Evolutionary conservation across 176 grass and related monocot species (phyloP).

Genomic region (Urochloa ruziziensis): DNA sequence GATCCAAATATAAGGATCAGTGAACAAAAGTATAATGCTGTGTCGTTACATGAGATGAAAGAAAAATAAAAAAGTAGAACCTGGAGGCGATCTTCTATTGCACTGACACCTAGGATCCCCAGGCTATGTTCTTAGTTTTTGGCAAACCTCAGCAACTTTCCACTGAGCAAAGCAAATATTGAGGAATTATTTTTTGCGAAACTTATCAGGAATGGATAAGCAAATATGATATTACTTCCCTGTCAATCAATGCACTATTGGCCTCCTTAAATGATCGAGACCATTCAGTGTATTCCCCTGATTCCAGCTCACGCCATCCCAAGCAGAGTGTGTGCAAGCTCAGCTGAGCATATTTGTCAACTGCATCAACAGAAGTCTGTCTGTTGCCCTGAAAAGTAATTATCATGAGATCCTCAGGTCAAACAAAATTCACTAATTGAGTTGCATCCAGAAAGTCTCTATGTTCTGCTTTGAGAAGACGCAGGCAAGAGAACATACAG

Average conservation of each 20-base stretch:
- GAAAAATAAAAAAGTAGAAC: slow-evolving; percentile 48
- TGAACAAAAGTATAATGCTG: slow-evolving; percentile 19
- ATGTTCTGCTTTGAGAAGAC: not conserved
- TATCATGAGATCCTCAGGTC: slow-evolving; percentile 7
- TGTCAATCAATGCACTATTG: slow-evolving; percentile 68
- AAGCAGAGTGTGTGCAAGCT: slow-evolving; percentile 90
- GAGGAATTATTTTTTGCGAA: slow-evolving; percentile 26
- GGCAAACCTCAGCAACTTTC: slow-evolving; percentile 92
- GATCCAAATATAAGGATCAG: slow-evolving; percentile 20
- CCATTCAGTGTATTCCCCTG: slow-evolving; percentile 79
- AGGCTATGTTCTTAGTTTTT: slow-evolving; percentile 86
- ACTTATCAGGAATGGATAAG: slow-evolving; percentile 20
- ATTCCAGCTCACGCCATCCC: slow-evolving; percentile 85
- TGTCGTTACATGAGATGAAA: slow-evolving; percentile 6
- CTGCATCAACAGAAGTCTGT: slow-evolving; percentile 77
- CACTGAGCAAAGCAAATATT: slow-evolving; percentile 52
- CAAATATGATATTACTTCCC: slow-evolving; percentile 63
- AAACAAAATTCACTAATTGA: slow-evolving; percentile 19
- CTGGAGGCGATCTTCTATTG: slow-evolving; percentile 94
- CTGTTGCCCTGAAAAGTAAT: slow-evolving; percentile 71
- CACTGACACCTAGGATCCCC: slow-evolving; percentile 88
- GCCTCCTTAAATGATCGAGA: slow-evolving; percentile 87
- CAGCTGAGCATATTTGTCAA: slow-evolving; percentile 89
- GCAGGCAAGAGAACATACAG: not conserved
- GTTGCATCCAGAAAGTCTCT: not conserved